These are phyloP conservation scores for Dactylella cylindrospora DNA, from an alignment of 2,329 filamentous ascomycete species.

Conservation along the genomic window DNA sequence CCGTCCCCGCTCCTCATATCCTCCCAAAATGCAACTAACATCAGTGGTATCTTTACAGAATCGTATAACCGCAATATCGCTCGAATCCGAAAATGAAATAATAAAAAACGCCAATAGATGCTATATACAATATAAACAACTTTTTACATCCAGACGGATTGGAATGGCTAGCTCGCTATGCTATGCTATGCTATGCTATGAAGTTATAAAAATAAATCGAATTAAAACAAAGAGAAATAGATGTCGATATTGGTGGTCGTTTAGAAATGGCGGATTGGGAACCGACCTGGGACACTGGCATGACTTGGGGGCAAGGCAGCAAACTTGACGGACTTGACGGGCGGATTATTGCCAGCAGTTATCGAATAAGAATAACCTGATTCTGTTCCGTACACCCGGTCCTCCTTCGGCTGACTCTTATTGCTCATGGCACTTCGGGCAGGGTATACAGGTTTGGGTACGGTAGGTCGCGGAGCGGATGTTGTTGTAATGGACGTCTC, in stretches of 20 bases:
- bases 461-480: constrained; percentile 3
- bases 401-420: constrained; percentile 8
- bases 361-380: constrained; percentile 30
- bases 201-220: constrained; percentile 6
- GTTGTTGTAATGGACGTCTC: constrained; percentile 6
- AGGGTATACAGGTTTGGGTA: constrained; percentile 19
- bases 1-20: too few species aligned
- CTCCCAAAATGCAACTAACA: too few species aligned
- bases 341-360: constrained; percentile 14
- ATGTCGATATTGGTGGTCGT: neutral
- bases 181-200: constrained; percentile 22
- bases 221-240: constrained; percentile 1
- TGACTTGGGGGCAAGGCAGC: constrained; percentile 23
- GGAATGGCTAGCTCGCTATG: constrained; percentile 17
- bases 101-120: constrained; percentile 15
- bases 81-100: neutral
- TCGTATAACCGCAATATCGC: neutral
- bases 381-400: constrained; percentile 23
- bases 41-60: neutral
- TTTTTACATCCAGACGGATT: constrained; percentile 7
- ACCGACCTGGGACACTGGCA: constrained; percentile 4
- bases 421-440: constrained; percentile 24
- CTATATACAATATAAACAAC: constrained; percentile 12
- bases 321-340: constrained; percentile 35
- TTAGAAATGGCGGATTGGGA: constrained; percentile 31